Conservation (phyloP, 768 basidiomycete species). For the Fistulinella prunicolor region DNA sequence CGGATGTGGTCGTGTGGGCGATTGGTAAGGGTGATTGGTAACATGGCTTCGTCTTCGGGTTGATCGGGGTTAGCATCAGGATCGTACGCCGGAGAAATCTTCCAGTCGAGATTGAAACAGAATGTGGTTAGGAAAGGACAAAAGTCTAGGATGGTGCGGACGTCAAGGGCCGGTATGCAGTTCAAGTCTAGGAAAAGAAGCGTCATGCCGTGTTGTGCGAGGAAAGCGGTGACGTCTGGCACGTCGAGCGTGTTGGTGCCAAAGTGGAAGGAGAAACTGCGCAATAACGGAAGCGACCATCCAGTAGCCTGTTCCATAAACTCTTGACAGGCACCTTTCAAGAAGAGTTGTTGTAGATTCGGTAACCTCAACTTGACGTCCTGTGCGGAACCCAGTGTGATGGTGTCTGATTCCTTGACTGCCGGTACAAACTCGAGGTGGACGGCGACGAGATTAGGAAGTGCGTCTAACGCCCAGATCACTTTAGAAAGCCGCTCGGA, state of each 20-base stretch:
- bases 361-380: conserved; percentile 53
- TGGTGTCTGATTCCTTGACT: conserved; percentile 38
- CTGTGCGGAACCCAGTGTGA: conserved; percentile 59
- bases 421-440: conserved; percentile 48
- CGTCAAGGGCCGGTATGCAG: conserved; percentile 53
- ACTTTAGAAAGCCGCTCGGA: conserved; percentile 56
- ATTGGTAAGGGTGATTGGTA: conserved; percentile 40
- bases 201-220: conserved; percentile 51
- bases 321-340: conserved; percentile 58
- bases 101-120: conserved; percentile 77
- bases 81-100: conserved; percentile 31
- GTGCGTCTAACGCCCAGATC: conserved; percentile 67
- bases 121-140: conserved; percentile 63
- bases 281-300: conserved; percentile 65
- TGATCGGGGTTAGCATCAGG: conserved; percentile 16
- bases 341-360: conserved; percentile 57
- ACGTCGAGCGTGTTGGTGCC: conserved; percentile 38
- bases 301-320: conserved; percentile 67
- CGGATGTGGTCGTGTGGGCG: conserved; percentile 56
- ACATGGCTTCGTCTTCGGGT: conserved; percentile 29
- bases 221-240: conserved; percentile 60
- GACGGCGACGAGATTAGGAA: conserved; percentile 54
- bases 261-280: conserved; percentile 53
- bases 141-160: conserved; percentile 56
- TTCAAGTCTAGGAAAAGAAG: conserved; percentile 68